phyloP scores from a whole-genome alignment of 805 yeast species.

The Kodamaea fukazawae region DNA sequence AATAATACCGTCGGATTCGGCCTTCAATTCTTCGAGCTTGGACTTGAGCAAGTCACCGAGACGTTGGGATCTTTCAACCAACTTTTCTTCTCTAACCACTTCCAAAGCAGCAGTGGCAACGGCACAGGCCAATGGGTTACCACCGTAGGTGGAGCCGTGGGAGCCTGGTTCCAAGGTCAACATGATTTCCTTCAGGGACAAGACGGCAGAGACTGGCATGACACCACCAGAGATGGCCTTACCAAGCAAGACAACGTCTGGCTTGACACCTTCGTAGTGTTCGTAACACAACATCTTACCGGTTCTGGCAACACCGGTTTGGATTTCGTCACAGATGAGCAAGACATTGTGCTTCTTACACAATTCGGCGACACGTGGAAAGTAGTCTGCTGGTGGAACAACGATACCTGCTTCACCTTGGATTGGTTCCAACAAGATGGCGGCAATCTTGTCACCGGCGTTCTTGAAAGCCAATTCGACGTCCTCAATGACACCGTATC shows the following conservation, averaged over 20 bases:
- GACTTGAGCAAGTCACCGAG: conserved; percentile 69
- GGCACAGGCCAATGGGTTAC: conserved; percentile 90
- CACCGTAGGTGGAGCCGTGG: conserved; percentile 97
- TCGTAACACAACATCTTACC: conserved; percentile 91
- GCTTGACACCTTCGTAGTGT: conserved; percentile 74
- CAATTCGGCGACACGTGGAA: conserved; percentile 65
- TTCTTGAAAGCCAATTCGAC: conserved; percentile 75
- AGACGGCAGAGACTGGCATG: conserved; percentile 85
- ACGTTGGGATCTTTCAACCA: conserved; percentile 71
- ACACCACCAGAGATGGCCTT: conserved; percentile 97
- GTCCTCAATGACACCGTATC: conserved; percentile 86
- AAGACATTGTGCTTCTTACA: conserved; percentile 83
- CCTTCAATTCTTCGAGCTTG: conserved; percentile 53
- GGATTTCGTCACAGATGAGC: conserved; percentile 94
- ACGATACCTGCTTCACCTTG: conserved; percentile 99
- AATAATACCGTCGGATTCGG: conserved; percentile 51
- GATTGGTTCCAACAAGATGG: conserved; percentile 88
- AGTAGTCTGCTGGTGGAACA: conserved; percentile 83
- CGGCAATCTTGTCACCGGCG: conserved; percentile 89
- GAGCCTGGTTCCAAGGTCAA: conserved; percentile 88
- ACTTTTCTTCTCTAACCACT: conserved; percentile 83
- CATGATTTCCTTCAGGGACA: conserved; percentile 90
- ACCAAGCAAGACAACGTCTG: conserved; percentile 86
- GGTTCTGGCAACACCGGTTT: conserved; percentile 96
- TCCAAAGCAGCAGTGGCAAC: conserved; percentile 92